Evolutionary conservation across 2,329 filamentous ascomycete genomes (phyloP), one percentile per base, ranked within the genome.

Genomic region (Niveomyces coronatus): DNA sequence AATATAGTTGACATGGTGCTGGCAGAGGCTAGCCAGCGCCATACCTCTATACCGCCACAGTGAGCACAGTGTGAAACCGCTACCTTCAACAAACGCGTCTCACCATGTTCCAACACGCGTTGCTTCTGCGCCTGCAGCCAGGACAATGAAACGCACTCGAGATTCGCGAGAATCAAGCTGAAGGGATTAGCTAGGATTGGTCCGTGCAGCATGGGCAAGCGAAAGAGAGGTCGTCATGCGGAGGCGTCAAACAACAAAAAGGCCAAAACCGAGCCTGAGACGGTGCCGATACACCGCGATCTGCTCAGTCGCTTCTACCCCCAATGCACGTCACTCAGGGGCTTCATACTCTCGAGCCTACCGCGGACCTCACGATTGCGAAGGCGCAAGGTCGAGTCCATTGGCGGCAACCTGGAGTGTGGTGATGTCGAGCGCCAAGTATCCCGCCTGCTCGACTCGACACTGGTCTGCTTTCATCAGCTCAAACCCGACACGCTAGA

Each of bases 291-390:
- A 33, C 61, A 49, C 49, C 79, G 85, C 53, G 74, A 76, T 38
- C 70, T 91, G 23, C 66, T 94, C 40, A 68, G 67, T 31, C 70
- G 72, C 44, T 83, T 80, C 60, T 94, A 87, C 58, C 60, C 69
- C 7, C 60, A 68, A 32, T 70, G 87, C 10, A 57, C 75, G 39
- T 78, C 78, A 0, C 63, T 94, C 41, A 77, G 85, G 49, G 68
- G 81, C 41, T 84, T 85, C 61, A 63, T 88, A 27, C 63, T 88
- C 33, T 64, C 65, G 15, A 73, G 67, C 43, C 69, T 93, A 9
- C 81, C 84, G 1, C 47, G 57, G n/a, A 68, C 74, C 9, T 89
- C 85, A 5, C 82, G 70, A 39, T 54, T 78, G 38, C 63, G 76
- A 31, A 63, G 71, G 20, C 74, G 66, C 51, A 79, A 76, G 49